A percentile compares a stretch with the other conserved stretches of the same genome.
Conservation (phyloP, 352 stramenopile genomes). For the Phytopythium oedochilum region DNA sequence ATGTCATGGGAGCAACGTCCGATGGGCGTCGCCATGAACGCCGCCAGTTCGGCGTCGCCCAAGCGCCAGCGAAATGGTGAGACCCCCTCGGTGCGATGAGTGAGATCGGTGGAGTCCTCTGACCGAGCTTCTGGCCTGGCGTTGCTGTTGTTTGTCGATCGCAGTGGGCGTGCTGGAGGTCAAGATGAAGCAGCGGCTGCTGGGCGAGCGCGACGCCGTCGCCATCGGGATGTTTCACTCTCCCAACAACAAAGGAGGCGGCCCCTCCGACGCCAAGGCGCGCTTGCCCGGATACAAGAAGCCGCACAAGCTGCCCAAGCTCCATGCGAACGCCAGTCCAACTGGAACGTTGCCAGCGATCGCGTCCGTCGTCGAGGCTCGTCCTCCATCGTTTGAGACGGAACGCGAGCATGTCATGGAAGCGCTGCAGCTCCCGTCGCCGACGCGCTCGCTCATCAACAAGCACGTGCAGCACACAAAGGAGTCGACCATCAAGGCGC, state of each 20-base stretch:
- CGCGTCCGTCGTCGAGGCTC: neutral
- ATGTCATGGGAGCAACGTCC: slow-evolving; percentile 30
- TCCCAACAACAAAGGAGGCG: neutral
- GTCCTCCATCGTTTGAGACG: slow-evolving; percentile 34
- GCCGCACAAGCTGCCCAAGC: slow-evolving; percentile 37
- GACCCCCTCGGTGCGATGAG: neutral
- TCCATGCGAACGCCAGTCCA: slow-evolving; percentile 14
- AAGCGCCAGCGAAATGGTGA: slow-evolving; percentile 53
- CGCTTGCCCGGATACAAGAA: slow-evolving; percentile 31
- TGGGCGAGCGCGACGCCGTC: slow-evolving; percentile 37
- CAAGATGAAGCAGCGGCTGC: slow-evolving; percentile 64
- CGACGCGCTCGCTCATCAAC: slow-evolving; percentile 50
- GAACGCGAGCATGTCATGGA: slow-evolving; percentile 53
- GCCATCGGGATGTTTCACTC: slow-evolving; percentile 37
- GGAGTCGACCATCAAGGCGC: slow-evolving; percentile 20
- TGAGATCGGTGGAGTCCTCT: too few relatives aligned
- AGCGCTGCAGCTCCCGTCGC: slow-evolving; percentile 41
- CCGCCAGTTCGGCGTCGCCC: slow-evolving; percentile 12
- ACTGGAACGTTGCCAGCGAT: slow-evolving; percentile 8
- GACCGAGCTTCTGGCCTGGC: too few relatives aligned
- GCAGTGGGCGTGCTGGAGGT: slow-evolving; percentile 55
- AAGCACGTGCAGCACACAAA: slow-evolving; percentile 51
- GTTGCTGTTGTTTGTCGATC: neutral
- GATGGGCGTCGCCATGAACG: slow-evolving; percentile 1
- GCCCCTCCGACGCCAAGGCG: neutral